Base-by-base conservation (phyloP, 1,139 yeast genomes). In the Dujonia santamariae region DNA sequence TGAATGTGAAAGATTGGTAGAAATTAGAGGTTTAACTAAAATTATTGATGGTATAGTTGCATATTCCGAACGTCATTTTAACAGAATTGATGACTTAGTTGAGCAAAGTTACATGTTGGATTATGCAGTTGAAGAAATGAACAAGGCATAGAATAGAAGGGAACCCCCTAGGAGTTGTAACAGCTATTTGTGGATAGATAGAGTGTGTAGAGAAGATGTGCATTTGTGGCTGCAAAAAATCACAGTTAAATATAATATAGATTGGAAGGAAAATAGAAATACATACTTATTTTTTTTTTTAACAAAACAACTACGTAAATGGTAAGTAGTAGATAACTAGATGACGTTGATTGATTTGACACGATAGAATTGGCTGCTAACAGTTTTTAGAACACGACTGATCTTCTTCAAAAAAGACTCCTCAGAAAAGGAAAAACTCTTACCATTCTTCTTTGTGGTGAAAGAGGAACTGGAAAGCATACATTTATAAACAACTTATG, bases 101-200 rank as follows among this genome's bases (percentile, higher is more conserved):
- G 96, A 92, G 56, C 85, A 86, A 51, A 87, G 95, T 52, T 90
- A 74, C 51, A 71, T 87, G 32, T 60, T 92, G 44, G 97, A 92
- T 53, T 92, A 85, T 51, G 84, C 92, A 4, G 73, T 92, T 40
- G 80, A 78, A 41, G 87, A 85, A 49, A 83, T 84, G 88, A 29
- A 29, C 18, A 29, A 45, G 21, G 30, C 37, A 34, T 45, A 38
- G 28, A 13, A n/a, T n/a, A n/a, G n/a, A n/a, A n/a, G n/a, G n/a
- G n/a, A n/a, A n/a, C n/a, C n/a, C n/a, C n/a, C n/a, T n/a, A n/a
- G n/a, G n/a, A n/a, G n/a, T n/a, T n/a, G n/a, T n/a, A n/a, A n/a
- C n/a, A n/a, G n/a, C n/a, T n/a, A n/a, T n/a, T n/a, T n/a, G n/a
- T n/a, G n/a, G n/a, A n/a, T n/a, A n/a, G n/a, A n/a, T n/a, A n/a